phyloP scores from a whole-genome alignment of 2,329 filamentous ascomycete species.

The Paraconiothyrium brasiliense region DNA sequence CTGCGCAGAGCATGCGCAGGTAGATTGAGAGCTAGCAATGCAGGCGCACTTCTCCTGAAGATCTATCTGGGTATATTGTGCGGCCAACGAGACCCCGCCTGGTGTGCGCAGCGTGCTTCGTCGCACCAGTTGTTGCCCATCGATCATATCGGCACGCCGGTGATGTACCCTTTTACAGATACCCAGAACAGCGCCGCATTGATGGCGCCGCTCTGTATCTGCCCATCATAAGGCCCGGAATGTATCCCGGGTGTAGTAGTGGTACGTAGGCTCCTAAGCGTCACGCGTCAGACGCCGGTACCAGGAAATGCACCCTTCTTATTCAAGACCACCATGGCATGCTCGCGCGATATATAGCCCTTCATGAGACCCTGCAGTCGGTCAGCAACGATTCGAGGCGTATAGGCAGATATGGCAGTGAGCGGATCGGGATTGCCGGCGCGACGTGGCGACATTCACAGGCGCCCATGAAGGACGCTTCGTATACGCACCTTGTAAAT shows the following conservation, averaged over 20 bases:
- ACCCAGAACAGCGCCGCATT: not conserved
- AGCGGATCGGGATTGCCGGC: constrained; percentile 23
- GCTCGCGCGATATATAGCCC: constrained; percentile 93
- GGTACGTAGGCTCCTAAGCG: constrained; percentile 20
- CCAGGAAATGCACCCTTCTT: constrained; percentile 94
- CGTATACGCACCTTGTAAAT: constrained; percentile 85
- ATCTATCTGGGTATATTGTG: constrained; percentile 8
- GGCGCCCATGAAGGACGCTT: not conserved
- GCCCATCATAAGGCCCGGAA: constrained; percentile 21
- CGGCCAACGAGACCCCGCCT: not conserved
- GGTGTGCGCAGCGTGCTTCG: not conserved
- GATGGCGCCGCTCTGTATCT: constrained; percentile 10
- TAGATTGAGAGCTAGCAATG: constrained; percentile 1
- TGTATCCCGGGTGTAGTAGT: constrained; percentile 22
- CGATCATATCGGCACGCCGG: not conserved
- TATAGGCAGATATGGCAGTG: constrained; percentile 19
- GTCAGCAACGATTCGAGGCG: constrained; percentile 28
- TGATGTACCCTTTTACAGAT: not conserved
- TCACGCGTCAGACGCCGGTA: constrained; percentile 69
- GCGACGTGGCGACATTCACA: constrained; percentile 17
- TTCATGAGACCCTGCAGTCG: constrained; percentile 84
- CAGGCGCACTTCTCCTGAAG: constrained; percentile 6
- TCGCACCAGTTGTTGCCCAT: not conserved
- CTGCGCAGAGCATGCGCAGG: not conserved
- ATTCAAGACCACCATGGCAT: constrained; percentile 89